Evolutionary conservation across 306 rosid species (phyloP), one percentile per base, ranked within the genome.

Genomic region (Casuarina cunninghamiana): DNA sequence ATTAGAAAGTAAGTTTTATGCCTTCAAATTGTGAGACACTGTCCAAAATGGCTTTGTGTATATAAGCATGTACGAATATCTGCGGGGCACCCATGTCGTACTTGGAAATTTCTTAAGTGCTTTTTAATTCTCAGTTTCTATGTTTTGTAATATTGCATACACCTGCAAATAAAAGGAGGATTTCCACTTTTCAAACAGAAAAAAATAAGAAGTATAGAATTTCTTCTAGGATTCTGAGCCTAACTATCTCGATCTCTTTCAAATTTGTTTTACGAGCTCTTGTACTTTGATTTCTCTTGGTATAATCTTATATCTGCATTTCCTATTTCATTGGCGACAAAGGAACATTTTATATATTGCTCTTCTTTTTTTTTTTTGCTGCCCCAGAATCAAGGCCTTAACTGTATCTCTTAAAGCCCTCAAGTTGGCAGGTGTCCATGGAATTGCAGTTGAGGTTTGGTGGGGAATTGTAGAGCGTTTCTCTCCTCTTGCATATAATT

Each of bases 391-490:
- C 78, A 83, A 79, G 78, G 81, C 87, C 68, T 45, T 83, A 58
- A 54, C 60, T n/a, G 72, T 77, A 41, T 80, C 87, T 65, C 81
- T 83, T 42, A 83, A 67, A 72, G 84, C 87, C 26, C 83, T 83
- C 75, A 83, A 83, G 81, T 49, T 79, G 58, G 87, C 81, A 54
- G 87, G 87, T 79, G 87, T 83, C 39, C 87, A 76, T 50, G 87
- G 87, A 71, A 69, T 83, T 75, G 83, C 81, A 61, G 87, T 83
- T 76, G 87, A 83, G 78, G 87, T 79, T 66, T 79, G 84, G 87
- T 83, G 87, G 87, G 87, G 86, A 19, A 73, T 83, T 2, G 84
- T 79, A 44, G 87, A 83, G 65, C 83, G 87, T 48, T 76, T 76
- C 81, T 75, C 87, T 63, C 87, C 87, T 57, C 48, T 39, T 41